Evolutionary conservation across 345 rosid species (phyloP).

Genomic region (Populus ilicifolia): DNA sequence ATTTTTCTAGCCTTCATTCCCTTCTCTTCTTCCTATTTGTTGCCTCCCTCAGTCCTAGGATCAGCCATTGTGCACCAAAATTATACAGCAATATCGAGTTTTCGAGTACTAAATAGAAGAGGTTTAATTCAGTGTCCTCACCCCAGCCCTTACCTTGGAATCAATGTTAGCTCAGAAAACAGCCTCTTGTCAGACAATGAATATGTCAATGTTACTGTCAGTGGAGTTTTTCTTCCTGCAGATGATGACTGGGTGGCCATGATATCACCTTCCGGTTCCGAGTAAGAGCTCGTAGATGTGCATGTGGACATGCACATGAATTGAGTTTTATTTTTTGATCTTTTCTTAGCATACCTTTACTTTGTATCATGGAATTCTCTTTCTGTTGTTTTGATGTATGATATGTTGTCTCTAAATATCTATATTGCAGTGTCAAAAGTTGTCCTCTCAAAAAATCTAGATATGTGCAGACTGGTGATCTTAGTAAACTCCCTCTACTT

Average conservation of each 20-base stretch:
- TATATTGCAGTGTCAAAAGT: slow-evolving; percentile 30
- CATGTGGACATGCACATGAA: not conserved
- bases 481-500: slow-evolving; percentile 51
- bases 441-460: slow-evolving; percentile 30
- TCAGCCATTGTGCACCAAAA: slow-evolving; percentile 34
- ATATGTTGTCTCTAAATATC: not conserved
- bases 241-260: slow-evolving; percentile 56
- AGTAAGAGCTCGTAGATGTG: slow-evolving; percentile 27
- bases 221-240: slow-evolving; percentile 42
- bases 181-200: slow-evolving; percentile 33
- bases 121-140: slow-evolving; percentile 25
- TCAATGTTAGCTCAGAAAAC: slow-evolving; percentile 15
- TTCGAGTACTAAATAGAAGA: slow-evolving; percentile 52
- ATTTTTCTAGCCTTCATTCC: not conserved
- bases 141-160: slow-evolving; percentile 24
- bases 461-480: slow-evolving; percentile 59
- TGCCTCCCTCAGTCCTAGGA: slow-evolving; percentile 33
- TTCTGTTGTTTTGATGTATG: not conserved
- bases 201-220: slow-evolving; percentile 39
- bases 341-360: no score
- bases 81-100: slow-evolving; percentile 47
- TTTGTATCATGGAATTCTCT: not conserved
- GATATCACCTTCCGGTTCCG: slow-evolving; percentile 53
- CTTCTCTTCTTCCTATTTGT: not conserved
- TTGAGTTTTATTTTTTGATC: not conserved